These are phyloP conservation scores for Citrullus colocynthis DNA, from an alignment of 306 rosid genomes.

Conservation along the genomic window DNA sequence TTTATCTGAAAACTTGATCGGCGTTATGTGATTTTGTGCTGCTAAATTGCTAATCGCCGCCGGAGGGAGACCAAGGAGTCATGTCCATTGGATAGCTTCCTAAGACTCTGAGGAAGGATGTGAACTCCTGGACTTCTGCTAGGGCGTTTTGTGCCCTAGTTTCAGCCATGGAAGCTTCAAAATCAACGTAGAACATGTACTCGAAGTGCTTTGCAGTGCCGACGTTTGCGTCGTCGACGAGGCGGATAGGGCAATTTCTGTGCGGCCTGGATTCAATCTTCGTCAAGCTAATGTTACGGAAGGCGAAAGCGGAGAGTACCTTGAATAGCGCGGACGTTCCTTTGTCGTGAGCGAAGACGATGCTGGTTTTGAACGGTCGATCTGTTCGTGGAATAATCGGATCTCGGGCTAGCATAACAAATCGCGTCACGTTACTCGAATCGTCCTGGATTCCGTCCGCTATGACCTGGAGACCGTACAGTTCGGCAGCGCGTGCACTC, in stretches of 20 bases:
- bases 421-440: slow-evolving; percentile 80
- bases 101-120: slow-evolving; percentile 78
- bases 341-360: slow-evolving; percentile 86
- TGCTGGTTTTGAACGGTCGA: slow-evolving; percentile 86
- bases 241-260: slow-evolving; percentile 77
- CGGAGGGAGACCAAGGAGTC: slow-evolving; percentile 73
- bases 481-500: slow-evolving; percentile 70
- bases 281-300: slow-evolving; percentile 76
- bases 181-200: slow-evolving; percentile 83
- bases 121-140: slow-evolving; percentile 95
- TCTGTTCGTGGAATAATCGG: slow-evolving; percentile 86
- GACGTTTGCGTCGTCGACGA: slow-evolving; percentile 70
- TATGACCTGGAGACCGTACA: slow-evolving; percentile 55
- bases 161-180: slow-evolving; percentile 96
- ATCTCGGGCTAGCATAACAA: slow-evolving; percentile 88
- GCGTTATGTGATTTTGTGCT: background rate
- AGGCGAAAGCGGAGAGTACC: slow-evolving; percentile 82
- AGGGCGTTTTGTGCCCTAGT: slow-evolving; percentile 82
- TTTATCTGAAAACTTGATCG: background rate
- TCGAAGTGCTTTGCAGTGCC: slow-evolving; percentile 95
- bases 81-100: slow-evolving; percentile 97
- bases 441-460: slow-evolving; percentile 92
- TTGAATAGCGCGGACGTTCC: slow-evolving; percentile 92
- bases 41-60: slow-evolving; percentile 12
- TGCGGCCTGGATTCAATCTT: slow-evolving; percentile 95